phyloP scores from a whole-genome alignment of 768 basidiomycete species.

The Tulasnella sp. region DNA sequence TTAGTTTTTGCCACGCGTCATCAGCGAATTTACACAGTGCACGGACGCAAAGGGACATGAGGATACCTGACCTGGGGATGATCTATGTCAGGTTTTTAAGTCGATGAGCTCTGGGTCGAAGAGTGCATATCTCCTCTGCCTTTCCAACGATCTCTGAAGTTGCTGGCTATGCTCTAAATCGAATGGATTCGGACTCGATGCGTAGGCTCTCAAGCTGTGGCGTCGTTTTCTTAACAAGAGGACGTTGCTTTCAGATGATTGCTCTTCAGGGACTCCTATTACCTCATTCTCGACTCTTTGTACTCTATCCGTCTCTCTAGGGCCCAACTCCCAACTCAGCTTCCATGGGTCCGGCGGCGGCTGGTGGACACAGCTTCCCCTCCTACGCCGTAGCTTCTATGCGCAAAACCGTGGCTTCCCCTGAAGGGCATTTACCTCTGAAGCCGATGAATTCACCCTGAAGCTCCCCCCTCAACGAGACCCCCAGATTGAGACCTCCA shows the following conservation, averaged over 20 bases:
- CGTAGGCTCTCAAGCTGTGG: background rate
- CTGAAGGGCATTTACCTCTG: background rate
- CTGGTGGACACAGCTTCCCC: background rate
- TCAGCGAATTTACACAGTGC: slow-evolving; percentile 10
- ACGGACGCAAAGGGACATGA: slow-evolving; percentile 4
- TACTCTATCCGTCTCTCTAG: background rate
- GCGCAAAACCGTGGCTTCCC: background rate
- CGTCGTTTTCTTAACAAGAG: background rate
- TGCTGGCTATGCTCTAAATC: background rate
- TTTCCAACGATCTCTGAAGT: background rate
- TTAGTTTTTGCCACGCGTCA: slow-evolving; percentile 1
- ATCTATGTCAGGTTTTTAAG: slow-evolving; percentile 2
- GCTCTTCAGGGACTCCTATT: background rate
- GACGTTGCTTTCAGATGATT: background rate
- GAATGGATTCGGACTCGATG: background rate
- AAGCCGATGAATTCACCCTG: slow-evolving; percentile 1
- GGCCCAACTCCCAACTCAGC: background rate
- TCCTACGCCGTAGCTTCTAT: background rate
- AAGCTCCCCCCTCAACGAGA: background rate
- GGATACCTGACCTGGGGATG: slow-evolving; percentile 1
- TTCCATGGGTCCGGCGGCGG: background rate
- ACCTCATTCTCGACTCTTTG: background rate
- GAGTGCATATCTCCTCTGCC: background rate
- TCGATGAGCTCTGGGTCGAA: background rate
- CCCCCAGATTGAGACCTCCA: background rate